Evolutionary conservation across 495 filamentous ascomycete species (phyloP).

Genomic region (Thozetella sp.): DNA sequence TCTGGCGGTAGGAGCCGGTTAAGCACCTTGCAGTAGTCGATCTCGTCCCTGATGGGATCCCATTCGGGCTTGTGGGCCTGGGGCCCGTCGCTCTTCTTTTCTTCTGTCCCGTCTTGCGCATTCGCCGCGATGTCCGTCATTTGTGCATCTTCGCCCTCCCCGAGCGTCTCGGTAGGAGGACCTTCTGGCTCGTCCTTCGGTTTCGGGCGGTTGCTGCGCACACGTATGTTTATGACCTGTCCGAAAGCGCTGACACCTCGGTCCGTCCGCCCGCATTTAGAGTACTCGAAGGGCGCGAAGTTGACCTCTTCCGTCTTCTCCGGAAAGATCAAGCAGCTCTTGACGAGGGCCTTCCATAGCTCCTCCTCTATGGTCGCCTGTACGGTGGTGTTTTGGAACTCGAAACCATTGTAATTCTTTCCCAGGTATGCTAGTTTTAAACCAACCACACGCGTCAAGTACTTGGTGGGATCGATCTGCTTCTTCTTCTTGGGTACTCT

Average conservation of each 20-base stretch:
- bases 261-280: constrained; percentile 93
- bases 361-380: constrained; percentile 87
- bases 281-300: constrained; percentile 84
- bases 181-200: constrained; percentile 15
- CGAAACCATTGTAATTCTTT: constrained; percentile 86
- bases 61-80: constrained; percentile 43
- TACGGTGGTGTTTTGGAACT: constrained; percentile 68
- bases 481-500: constrained; percentile 32
- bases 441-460: constrained; percentile 82
- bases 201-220: constrained; percentile 75
- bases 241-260: constrained; percentile 95
- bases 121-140: background rate
- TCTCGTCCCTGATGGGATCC: constrained; percentile 77
- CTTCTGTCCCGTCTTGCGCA: constrained; percentile 14
- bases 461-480: constrained; percentile 75
- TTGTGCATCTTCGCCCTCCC: background rate
- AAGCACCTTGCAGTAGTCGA: constrained; percentile 77
- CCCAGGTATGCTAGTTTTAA: constrained; percentile 95
- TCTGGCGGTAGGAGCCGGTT: constrained; percentile 88
- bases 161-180: background rate
- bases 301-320: constrained; percentile 55
- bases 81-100: constrained; percentile 6
- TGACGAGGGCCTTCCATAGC: constrained; percentile 85
- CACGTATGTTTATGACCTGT: constrained; percentile 82
- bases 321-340: constrained; percentile 78